phyloP scores from a whole-genome alignment of 192 early-diverging fungal genomes.

The Dimargaris verticillata region DNA sequence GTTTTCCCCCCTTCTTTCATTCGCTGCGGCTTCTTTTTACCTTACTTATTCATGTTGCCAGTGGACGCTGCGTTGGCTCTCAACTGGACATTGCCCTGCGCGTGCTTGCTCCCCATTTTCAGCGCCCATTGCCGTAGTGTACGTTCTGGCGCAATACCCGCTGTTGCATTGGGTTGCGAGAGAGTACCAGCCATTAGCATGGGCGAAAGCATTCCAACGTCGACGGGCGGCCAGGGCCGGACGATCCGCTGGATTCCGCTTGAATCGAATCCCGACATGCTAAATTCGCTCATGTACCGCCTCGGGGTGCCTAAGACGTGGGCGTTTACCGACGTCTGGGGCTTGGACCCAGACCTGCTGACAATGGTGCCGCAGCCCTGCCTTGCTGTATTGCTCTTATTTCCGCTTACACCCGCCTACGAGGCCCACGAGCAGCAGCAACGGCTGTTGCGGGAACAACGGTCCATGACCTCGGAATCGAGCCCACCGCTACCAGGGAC shows the following conservation, averaged over 20 bases:
- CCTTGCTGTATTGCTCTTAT: conserved; percentile 73
- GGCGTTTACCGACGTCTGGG: conserved; percentile 66
- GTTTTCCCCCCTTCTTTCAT: too few species aligned
- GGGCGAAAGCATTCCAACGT: too few species aligned
- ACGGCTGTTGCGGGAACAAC: conserved; percentile 23
- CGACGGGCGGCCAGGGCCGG: too few species aligned
- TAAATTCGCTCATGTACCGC: conserved; percentile 41
- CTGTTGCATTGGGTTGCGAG: too few species aligned
- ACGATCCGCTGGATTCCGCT: conserved; percentile 60
- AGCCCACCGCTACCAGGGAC: conserved; percentile 15
- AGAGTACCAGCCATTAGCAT: too few species aligned
- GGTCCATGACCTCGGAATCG: conserved; percentile 26
- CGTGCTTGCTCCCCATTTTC: too few species aligned
- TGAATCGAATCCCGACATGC: conserved; percentile 76
- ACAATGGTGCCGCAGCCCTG: conserved; percentile 67
- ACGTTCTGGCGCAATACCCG: too few species aligned
- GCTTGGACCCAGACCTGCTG: conserved; percentile 71
- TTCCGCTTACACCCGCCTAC: conserved; percentile 51
- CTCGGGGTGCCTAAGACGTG: conserved; percentile 44
- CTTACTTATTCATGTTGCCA: too few species aligned
- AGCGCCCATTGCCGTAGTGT: too few species aligned
- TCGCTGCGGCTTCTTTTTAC: too few species aligned
- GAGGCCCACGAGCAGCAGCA: conserved; percentile 34
- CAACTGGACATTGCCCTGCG: too few species aligned
- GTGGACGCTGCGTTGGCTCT: too few species aligned